Base-by-base conservation (phyloP, 352 stramenopile genomes). In the Albugo laibachii region DNA sequence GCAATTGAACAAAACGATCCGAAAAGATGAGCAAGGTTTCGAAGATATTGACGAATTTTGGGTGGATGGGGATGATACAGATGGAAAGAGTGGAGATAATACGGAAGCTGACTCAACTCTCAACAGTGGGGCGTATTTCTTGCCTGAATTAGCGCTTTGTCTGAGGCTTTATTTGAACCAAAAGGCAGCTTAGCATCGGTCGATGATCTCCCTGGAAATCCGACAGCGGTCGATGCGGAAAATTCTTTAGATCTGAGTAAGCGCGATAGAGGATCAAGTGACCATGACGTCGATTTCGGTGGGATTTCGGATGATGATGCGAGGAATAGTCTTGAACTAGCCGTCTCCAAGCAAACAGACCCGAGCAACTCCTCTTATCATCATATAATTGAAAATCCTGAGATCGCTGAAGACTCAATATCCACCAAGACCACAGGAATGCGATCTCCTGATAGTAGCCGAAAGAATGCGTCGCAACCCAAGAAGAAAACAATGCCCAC, bases 21-120 rank as follows among this genome's bases (percentile, higher is more conserved):
- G 70, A 14, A 82, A 76, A 24, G 78, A 91, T 39, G 72, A 64
- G 1, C 57, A 87, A 19, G 78, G 78, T 0, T 91, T 91, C 45
- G 74, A 91, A 41, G 78, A 91, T 42, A 80, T 87, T 39, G 78
- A 91, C 55, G 78, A 91, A 41, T 91, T 91, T 47, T 91, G 74
- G 74, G 72, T 68, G 31, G 72, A 91, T 19, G 64, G 79, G 45
- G 50, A 63, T 34, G 47, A 48, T 11, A 48, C 45, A 27, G 48
- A 60, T 35, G 15, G 43, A 48, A 27, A 10, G 10, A 27, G n/a
- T 41, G 11, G 42, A 27, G 42, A 27, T 19, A 43, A 43, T 41
- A 42, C 15, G 6, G 37, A 37, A 5, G 37, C 21, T n/a, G 48
- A 53, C 1, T 4, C 31, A 19, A 47, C 40, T 15, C 16, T 20